Base-by-base conservation (phyloP, 2,329 filamentous ascomycete genomes). In the Sclerotiophoma versabilis region DNA sequence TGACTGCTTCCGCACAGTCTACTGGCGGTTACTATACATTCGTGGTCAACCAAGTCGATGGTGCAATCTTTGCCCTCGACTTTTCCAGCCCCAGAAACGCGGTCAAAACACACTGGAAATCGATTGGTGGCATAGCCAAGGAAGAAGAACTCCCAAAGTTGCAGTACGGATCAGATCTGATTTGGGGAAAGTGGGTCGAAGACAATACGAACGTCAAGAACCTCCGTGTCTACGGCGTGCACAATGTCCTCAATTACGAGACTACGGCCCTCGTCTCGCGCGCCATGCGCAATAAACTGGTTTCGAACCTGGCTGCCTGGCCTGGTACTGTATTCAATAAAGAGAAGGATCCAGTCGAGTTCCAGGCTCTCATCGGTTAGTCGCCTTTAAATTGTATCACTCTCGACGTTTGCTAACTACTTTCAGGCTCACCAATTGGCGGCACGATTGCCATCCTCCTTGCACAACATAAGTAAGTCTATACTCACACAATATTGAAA, bases 141-240 rank as follows among this genome's bases (percentile, higher is more conserved):
- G 29, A 38, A 0, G 56, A 49, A 5, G 65, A 70, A 25, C 67
- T 68, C 1, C 67, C 67, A 3, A 49, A 53, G 7, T 20, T 70
- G 2, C 48, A 49, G 1, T 42, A 34, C 12, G 27, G 36, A 10
- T 64, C 67, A 1, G 67, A 70, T 10, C 26, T 69, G 19, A 54
- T 65, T 26, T 70, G 66, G 67, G 57, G 42, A 3, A 61, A 57
- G 29, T 70, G 66, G 62, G n/a, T 41, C 14, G 50, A 52, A 1
- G 49, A 57, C 2, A 65, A 68, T 15, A 26, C 34, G 0, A 39
- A 67, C 22, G 5, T 68, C 29, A 59, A 48, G n/a, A 66, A 62
- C 9, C 49, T 68, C 9, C 54, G 50, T 4, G 42, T 62, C 15
- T 68, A 68, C 20, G 56, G 33, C 19, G 59, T 54, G 7, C 15